Percentiles rank a stretch among this genome's conserved stretches.
phyloP scores from a whole-genome alignment of 2,329 filamentous ascomycete genomes.

The Laburnicola sp. region DNA sequence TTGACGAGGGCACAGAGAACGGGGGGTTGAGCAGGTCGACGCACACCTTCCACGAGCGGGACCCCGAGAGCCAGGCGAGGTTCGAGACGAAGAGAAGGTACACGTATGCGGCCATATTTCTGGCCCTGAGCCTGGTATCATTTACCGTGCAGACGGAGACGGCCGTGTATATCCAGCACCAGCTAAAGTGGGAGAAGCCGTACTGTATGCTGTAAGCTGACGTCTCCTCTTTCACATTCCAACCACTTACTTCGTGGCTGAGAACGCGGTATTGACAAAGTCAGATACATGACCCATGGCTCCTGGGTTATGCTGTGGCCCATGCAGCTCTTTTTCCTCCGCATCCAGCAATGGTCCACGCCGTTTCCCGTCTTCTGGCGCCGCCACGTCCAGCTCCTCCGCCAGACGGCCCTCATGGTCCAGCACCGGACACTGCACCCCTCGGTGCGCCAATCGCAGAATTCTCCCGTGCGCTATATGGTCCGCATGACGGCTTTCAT shows the following conservation, averaged over 20 bases:
- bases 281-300: slow-evolving; percentile 83
- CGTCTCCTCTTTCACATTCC: background rate
- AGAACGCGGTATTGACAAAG: slow-evolving; percentile 5
- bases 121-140: slow-evolving; percentile 78
- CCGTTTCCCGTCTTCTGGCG: slow-evolving; percentile 89
- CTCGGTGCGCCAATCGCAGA: slow-evolving; percentile 50
- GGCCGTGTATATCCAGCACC: slow-evolving; percentile 89
- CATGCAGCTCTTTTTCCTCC: slow-evolving; percentile 75
- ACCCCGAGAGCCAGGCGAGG: slow-evolving; percentile 67
- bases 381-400: slow-evolving; percentile 64
- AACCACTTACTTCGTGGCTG: background rate
- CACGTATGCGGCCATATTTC: slow-evolving; percentile 80
- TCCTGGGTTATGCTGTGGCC: slow-evolving; percentile 94
- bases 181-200: slow-evolving; percentile 94
- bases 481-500: slow-evolving; percentile 77
- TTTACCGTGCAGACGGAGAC: slow-evolving; percentile 97
- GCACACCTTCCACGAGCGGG: slow-evolving; percentile 75
- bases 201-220: slow-evolving; percentile 88
- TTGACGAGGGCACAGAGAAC: slow-evolving; percentile 44
- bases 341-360: slow-evolving; percentile 74
- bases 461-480: slow-evolving; percentile 71
- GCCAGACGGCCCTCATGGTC: slow-evolving; percentile 80
- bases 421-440: slow-evolving; percentile 75
- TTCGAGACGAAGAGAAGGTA: slow-evolving; percentile 78
- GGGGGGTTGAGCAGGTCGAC: slow-evolving; percentile 56